These are phyloP conservation scores for Sphaceloma murrayae DNA, from an alignment of 2,329 filamentous ascomycete genomes.

Conservation along the genomic window DNA sequence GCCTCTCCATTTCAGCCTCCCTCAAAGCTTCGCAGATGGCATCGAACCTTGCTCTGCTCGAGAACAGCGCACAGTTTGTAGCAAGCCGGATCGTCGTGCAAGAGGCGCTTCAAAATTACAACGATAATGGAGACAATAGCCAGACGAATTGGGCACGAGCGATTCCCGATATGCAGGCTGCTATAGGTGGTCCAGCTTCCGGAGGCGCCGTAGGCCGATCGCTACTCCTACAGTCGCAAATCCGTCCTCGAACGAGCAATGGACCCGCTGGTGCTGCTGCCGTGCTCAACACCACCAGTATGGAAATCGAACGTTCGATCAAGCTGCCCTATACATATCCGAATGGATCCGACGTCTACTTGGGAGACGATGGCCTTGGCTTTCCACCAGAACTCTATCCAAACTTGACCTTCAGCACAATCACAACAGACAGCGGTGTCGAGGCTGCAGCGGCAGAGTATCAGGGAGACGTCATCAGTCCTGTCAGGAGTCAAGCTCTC, in stretches of 20 bases:
- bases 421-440: slow-evolving; percentile 29
- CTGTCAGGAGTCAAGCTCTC: slow-evolving; percentile 45
- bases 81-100: slow-evolving; percentile 53
- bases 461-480: slow-evolving; percentile 34
- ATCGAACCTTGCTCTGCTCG: slow-evolving; percentile 67
- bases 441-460: slow-evolving; percentile 33
- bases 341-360: slow-evolving; percentile 48
- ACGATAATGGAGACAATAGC: slow-evolving; percentile 46
- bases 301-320: slow-evolving; percentile 36
- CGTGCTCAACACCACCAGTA: slow-evolving; percentile 53
- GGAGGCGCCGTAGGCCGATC: slow-evolving; percentile 37
- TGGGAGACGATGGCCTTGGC: slow-evolving; percentile 54
- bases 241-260: slow-evolving; percentile 61
- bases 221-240: slow-evolving; percentile 57
- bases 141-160: slow-evolving; percentile 53
- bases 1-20: slow-evolving; percentile 68
- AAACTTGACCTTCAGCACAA: slow-evolving; percentile 56
- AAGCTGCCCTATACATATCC: slow-evolving; percentile 51
- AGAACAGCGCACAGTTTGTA: slow-evolving; percentile 64
- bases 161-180: slow-evolving; percentile 57
- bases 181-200: slow-evolving; percentile 47
- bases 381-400: slow-evolving; percentile 68
- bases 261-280: slow-evolving; percentile 42
- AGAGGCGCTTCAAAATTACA: slow-evolving; percentile 41
- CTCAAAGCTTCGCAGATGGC: slow-evolving; percentile 76